Base-by-base conservation (phyloP, 441 rosid species). In the Metrosideros polymorpha region DNA sequence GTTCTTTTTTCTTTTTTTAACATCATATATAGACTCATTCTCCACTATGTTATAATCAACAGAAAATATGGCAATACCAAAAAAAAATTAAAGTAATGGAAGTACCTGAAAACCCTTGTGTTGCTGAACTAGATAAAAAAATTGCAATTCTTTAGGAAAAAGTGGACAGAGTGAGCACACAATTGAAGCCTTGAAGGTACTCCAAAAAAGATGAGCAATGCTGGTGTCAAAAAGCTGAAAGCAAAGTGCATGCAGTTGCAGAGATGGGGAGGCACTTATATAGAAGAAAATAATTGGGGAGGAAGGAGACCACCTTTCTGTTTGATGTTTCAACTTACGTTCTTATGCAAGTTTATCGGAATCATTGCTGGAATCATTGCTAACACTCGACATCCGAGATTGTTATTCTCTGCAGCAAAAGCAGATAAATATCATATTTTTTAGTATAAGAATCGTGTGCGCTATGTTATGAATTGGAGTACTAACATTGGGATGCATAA, bases 71-170 rank as follows among this genome's bases (percentile, higher is more conserved):
- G 29, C 12, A 53, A 27, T 53, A 53, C 56, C 56, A 53, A 22
- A 53, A 53, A 55, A 0, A 55, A 55, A 25, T 25, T 25, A 55
- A n/a, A 55, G 3, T 2, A 0, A 8, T 25, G 13, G 0, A 55
- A 0, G 14, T 56, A 27, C 63, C 63, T 56, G 8, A n/a, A 12
- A 8, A n/a, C 17, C 63, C 17, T 27, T 30, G 30, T 12, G 12
- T 56, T n/a, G 61, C 32, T 56, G 32, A 6, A 57, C 59, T 27
- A 5, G 4, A 56, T 27, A 27, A 56, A 56, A 56, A 0, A 27
- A 27, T 56, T 5, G 17, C 7, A 56, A 0, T 56, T 56, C 30
- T 56, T 17, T 2, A 56, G 30, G 63, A 2, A 56, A 56, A 56
- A 56, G 2, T 56, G 7, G 2, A 27, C 9, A 27, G 17, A 56